phyloP scores from a whole-genome alignment of 2,329 filamentous ascomycete species.

The Ilyonectria destructans region DNA sequence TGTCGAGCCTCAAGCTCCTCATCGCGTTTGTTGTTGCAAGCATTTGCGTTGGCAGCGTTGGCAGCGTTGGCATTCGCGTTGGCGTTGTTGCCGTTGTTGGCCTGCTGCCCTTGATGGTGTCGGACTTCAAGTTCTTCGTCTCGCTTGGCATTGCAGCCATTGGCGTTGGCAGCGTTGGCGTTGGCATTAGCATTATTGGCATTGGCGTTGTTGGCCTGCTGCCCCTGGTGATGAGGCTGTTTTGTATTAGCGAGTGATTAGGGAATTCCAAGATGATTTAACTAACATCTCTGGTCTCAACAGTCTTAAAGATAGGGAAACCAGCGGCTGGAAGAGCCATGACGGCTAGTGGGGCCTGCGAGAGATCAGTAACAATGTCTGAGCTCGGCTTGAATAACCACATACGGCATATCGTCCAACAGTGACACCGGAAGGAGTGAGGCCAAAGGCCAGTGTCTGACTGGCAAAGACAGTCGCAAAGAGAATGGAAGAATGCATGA shows the following conservation, averaged over 20 bases:
- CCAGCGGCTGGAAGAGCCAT: conserved; percentile 20
- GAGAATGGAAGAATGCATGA: conserved; percentile 9
- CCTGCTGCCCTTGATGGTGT: conserved; percentile 8
- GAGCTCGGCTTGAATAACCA: background rate
- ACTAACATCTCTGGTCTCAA: conserved; percentile 20
- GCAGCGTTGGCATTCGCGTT: background rate
- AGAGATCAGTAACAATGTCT: background rate
- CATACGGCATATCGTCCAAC: conserved; percentile 14
- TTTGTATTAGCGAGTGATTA: background rate
- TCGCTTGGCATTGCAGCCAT: conserved; percentile 9
- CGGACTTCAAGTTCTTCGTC: conserved; percentile 9
- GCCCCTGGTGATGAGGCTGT: conserved; percentile 25
- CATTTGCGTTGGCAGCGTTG: background rate
- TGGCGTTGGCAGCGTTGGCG: background rate
- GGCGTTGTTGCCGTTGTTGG: conserved; percentile 6
- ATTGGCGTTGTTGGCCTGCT: background rate
- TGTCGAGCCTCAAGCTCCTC: conserved; percentile 8
- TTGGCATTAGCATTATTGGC: background rate
- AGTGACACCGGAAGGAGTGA: conserved; percentile 7
- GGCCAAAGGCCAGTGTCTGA: background rate
- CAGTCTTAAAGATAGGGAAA: background rate
- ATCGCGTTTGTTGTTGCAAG: conserved; percentile 22
- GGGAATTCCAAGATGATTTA: background rate
- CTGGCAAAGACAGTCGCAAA: conserved; percentile 4
- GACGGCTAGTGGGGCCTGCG: conserved; percentile 12